These are phyloP conservation scores for Misopates orontium DNA, from an alignment of 257 asterid genomes.

Conservation along the genomic window DNA sequence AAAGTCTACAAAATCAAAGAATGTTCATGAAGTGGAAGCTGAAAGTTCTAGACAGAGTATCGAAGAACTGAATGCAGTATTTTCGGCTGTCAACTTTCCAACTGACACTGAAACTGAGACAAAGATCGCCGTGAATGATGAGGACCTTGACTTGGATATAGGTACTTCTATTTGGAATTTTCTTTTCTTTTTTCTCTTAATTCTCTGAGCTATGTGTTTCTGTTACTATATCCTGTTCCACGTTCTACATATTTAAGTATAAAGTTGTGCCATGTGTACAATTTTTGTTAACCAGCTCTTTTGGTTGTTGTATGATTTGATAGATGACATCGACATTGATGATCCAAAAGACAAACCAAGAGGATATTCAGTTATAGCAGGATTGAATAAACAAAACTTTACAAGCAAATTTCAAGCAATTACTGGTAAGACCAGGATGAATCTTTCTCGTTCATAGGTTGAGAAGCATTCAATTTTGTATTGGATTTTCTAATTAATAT, in stretches of 20 bases:
- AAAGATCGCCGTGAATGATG: slow-evolving; percentile 37
- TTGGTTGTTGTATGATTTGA: background rate
- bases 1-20: slow-evolving; percentile 54
- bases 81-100: slow-evolving; percentile 65
- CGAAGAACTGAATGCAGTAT: slow-evolving; percentile 55
- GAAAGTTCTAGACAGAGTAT: slow-evolving; percentile 52
- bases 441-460: background rate
- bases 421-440: slow-evolving; percentile 46
- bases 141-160: slow-evolving; percentile 63
- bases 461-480: background rate
- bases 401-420: slow-evolving; percentile 74
- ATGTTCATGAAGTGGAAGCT: slow-evolving; percentile 41
- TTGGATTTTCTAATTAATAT: background rate
- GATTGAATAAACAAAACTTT: slow-evolving; percentile 65
- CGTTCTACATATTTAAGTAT: background rate
- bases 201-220: background rate
- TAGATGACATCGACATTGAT: slow-evolving; percentile 86
- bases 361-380: slow-evolving; percentile 64
- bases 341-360: slow-evolving; percentile 71
- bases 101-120: slow-evolving; percentile 47
- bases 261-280: background rate
- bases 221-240: background rate
- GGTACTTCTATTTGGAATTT: slow-evolving; percentile 42
- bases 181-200: background rate
- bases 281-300: background rate